Conservation (phyloP, 306 rosid species). For the Datisca glomerata region DNA sequence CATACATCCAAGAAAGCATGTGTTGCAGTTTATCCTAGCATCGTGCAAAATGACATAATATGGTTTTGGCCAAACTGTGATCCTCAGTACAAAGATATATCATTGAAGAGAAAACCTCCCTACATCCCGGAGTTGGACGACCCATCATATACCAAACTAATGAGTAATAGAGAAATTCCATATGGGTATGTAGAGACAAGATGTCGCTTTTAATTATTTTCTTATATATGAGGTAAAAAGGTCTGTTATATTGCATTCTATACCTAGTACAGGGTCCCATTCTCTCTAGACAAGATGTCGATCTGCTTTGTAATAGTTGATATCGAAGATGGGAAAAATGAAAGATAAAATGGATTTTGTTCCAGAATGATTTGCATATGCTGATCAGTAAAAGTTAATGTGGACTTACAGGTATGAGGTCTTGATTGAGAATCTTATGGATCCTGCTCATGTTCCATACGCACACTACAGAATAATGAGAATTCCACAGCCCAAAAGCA, state of each 20-base stretch:
- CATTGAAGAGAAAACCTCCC: slow-evolving; percentile 44
- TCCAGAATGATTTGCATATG: not conserved
- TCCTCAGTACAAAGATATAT: slow-evolving; percentile 68
- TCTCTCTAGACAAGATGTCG: no score
- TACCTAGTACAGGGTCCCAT: not conserved
- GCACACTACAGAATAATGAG: slow-evolving; percentile 5
- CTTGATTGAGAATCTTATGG: slow-evolving; percentile 12
- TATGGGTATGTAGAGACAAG: slow-evolving; percentile 44
- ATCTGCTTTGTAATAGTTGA: no score
- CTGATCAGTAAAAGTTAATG: not conserved
- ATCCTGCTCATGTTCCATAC: slow-evolving; percentile 14
- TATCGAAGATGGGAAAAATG: not conserved
- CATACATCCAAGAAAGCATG: slow-evolving; percentile 68
- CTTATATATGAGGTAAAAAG: not conserved
- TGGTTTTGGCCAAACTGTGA: slow-evolving; percentile 92
- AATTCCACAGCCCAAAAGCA: not conserved
- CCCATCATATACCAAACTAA: slow-evolving; percentile 39
- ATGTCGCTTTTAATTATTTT: not conserved
- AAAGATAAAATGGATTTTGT: not conserved
- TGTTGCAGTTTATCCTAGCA: slow-evolving; percentile 65
- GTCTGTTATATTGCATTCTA: not conserved
- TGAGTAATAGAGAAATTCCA: slow-evolving; percentile 65
- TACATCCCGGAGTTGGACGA: slow-evolving; percentile 61
- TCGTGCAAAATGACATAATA: slow-evolving; percentile 56
- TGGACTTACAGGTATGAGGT: slow-evolving; percentile 8